Base-by-base conservation (phyloP, 78 protist species). In the Polysphondylium violaceum region DNA sequence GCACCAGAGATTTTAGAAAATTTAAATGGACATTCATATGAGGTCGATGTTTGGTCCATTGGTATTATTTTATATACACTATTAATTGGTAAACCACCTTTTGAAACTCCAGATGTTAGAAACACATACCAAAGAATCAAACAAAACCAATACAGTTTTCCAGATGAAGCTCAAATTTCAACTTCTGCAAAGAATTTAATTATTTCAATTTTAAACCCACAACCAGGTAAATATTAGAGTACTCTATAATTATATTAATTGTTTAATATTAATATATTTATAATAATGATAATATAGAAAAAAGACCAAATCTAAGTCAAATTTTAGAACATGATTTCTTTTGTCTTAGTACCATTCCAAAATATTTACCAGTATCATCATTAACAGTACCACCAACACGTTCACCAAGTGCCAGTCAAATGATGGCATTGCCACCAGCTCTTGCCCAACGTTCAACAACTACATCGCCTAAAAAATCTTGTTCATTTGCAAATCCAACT, bases 1-100 rank as follows among this genome's bases (percentile, higher is more conserved):
- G 99, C 99, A 17, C 99, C 99, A 19, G 99, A 98, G 88, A 93
- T 98, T 43, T 76, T 98, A 9, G 95, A 93, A 33, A 86, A 92
- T 56, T 21, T 58, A 64, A 55, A 36, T 74, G 97, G 97, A 11
- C 97, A 97, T 89, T 40, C 88, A 23, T 94, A 63, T 67, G 95
- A 89, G 40, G 98, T 96, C 19, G 98, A 97, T 86, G 83, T 97
- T 7, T 97, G 99, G 99, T 64, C 98, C 19, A 59, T 97, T 36
- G 99, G 99, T 23, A 97, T 97, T 50, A 96, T 97, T 51, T 29
- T 97, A 79, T 98, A 97, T 96, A 98, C 99, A 27, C 44, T 97
- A 47, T 87, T 98, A 40, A 76, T 96, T 25, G 99, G 99, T 53
- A 88, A 71, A 75, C 99, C 99, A 38, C 99, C 99, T 19, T 98